Percentiles rank a stretch among this genome's conserved stretches.
Evolutionary conservation across 1,139 yeast species (phyloP).

Genomic region (Hansenula lynferdii): DNA sequence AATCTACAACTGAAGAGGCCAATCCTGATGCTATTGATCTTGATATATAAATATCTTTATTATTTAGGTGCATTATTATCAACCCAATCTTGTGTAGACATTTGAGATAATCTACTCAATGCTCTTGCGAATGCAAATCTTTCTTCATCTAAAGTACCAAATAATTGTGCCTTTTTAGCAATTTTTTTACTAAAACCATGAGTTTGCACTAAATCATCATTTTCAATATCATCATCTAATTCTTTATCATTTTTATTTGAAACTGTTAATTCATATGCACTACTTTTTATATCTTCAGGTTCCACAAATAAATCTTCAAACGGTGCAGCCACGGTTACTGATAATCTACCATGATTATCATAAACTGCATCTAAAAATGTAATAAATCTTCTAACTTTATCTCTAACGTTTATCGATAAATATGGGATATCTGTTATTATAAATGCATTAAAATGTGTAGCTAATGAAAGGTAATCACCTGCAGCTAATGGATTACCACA

Average conservation of each 20-base stretch:
- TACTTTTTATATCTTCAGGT: slow-evolving; percentile 59
- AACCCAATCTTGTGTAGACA: slow-evolving; percentile 94
- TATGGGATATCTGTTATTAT: slow-evolving; percentile 90
- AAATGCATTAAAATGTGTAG: slow-evolving; percentile 71
- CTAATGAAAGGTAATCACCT: slow-evolving; percentile 86
- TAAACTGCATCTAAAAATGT: slow-evolving; percentile 94
- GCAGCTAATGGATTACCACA: slow-evolving; percentile 93
- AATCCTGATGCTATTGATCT: slow-evolving; percentile 72
- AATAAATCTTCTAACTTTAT: slow-evolving; percentile 83
- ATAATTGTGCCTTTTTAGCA: slow-evolving; percentile 77
- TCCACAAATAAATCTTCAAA: slow-evolving; percentile 84
- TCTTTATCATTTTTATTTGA: slow-evolving; percentile 9
- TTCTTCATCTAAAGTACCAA: slow-evolving; percentile 83
- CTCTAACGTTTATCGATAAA: slow-evolving; percentile 71
- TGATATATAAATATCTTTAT: slow-evolving; percentile 28
- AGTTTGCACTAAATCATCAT: slow-evolving; percentile 59
- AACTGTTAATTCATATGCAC: slow-evolving; percentile 43
- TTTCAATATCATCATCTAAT: slow-evolving; percentile 24
- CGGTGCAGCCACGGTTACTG: slow-evolving; percentile 84
- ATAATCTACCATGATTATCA: slow-evolving; percentile 81
- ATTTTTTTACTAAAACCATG: slow-evolving; percentile 73
- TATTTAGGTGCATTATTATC: slow-evolving; percentile 33
- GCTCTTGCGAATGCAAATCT: slow-evolving; percentile 97
- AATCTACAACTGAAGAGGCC: slow-evolving; percentile 5
- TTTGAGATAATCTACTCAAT: slow-evolving; percentile 80